Base-by-base conservation (phyloP, 2,329 filamentous ascomycete genomes). In the Zymoseptoria passerinii region DNA sequence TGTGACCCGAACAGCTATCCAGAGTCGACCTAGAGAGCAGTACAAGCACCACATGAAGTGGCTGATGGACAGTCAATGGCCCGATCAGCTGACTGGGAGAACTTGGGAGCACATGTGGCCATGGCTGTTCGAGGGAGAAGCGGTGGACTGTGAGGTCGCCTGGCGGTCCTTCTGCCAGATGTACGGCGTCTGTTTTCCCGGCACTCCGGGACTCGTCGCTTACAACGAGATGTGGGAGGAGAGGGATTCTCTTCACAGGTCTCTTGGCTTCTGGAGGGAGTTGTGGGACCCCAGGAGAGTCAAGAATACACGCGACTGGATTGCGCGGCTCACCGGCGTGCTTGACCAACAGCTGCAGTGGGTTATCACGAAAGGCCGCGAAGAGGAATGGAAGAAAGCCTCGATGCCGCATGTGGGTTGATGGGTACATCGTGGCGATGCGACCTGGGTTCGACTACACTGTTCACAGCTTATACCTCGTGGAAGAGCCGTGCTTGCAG, bases 101-200 rank as follows among this genome's bases (percentile, higher is more conserved):
- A 51, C 60, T 13, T 63, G 61, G 58, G 62, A 64, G 53, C 61
- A 63, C 44, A 50, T 64, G 56, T 64, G 62, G 62, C 62, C 56
- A 35, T 29, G 29, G 29, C 53, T 62, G 3, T 62, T 62, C 35
- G 56, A 50, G n/a, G 28, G 54, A 27, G 48, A 52, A 28, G 28
- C 48, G 27, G 40, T 40, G 27, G 59, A 61, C 20, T 61, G 59
- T 23, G 50, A 27, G 44, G 28, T 49, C 44, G 9, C 23, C 16
- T 53, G 54, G 56, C 52, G 53, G 10, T 55, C 52, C 18, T 28
- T 55, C 29, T 58, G 56, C 44, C 23, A 55, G 53, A 58, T 58
- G 56, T 58, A 58, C 28, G 49, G 48, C 40, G n/a, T 58, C 9
- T 58, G 56, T 35, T 58, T 58, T 29, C n/a, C n/a, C 44, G 48